phyloP scores from a whole-genome alignment of 768 basidiomycete genomes.

The Pisolithus albus region DNA sequence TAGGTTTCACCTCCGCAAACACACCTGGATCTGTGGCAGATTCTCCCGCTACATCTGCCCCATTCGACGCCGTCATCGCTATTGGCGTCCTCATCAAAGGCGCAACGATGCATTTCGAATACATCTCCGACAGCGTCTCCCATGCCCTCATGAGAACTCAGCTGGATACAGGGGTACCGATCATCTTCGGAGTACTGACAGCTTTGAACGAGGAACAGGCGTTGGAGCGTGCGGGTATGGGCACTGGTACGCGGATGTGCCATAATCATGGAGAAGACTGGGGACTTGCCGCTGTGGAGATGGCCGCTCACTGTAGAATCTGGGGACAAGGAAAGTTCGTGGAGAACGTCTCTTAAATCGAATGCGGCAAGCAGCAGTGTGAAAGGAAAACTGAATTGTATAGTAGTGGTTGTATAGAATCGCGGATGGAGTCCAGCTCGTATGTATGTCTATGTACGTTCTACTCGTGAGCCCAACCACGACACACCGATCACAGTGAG shows the following conservation, averaged over 20 bases:
- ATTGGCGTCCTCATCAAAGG: constrained; percentile 99
- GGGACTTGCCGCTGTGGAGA: constrained; percentile 95
- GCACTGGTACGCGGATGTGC: constrained; percentile 58
- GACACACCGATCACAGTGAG: background rate
- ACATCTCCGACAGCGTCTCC: constrained; percentile 91
- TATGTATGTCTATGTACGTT: too few relatives aligned
- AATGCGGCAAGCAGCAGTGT: background rate
- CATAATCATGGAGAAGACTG: constrained; percentile 99
- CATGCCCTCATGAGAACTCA: constrained; percentile 94
- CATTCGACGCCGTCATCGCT: constrained; percentile 95
- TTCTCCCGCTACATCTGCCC: constrained; percentile 49
- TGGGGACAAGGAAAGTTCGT: constrained; percentile 68
- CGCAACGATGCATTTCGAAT: constrained; percentile 98
- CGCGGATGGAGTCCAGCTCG: too few relatives aligned
- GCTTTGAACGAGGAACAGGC: constrained; percentile 92
- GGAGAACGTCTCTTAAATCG: background rate
- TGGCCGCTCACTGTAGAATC: constrained; percentile 58
- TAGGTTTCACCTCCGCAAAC: constrained; percentile 39
- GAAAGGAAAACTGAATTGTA: background rate
- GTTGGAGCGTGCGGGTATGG: constrained; percentile 87
- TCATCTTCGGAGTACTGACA: constrained; percentile 95
- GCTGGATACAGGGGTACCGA: constrained; percentile 87
- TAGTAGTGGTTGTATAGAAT: background rate
- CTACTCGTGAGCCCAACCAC: background rate
- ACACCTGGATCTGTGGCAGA: constrained; percentile 26